A percentile compares a stretch with the other conserved stretches of the same genome.
Evolutionary conservation across 139 green algal species (phyloP).

Genomic region (Coelastrella sp.): DNA sequence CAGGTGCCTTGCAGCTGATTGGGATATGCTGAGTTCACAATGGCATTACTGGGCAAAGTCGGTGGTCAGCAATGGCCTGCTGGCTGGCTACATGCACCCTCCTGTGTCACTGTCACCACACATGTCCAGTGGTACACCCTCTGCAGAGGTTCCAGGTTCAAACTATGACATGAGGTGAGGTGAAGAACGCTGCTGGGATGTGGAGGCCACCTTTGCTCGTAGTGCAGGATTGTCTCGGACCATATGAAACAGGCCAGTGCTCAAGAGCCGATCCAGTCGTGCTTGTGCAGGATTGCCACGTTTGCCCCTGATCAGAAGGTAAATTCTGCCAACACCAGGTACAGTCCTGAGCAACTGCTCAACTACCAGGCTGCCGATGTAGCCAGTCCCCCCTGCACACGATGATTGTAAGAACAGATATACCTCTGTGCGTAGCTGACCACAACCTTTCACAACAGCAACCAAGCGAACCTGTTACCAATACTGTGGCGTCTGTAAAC

Average conservation of each 20-base stretch:
- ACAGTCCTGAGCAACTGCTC: slow-evolving; percentile 67
- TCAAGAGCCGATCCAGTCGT: slow-evolving; percentile 45
- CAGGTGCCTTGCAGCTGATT: too few relatives aligned
- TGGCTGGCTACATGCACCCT: too few relatives aligned
- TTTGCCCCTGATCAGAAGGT: slow-evolving; percentile 45
- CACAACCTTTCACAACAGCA: background rate
- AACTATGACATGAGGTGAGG: too few relatives aligned
- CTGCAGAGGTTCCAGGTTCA: too few relatives aligned
- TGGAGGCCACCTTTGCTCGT: slow-evolving; percentile 17
- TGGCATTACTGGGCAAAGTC: too few relatives aligned
- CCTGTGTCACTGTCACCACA: too few relatives aligned
- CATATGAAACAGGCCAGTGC: slow-evolving; percentile 51
- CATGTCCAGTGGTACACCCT: too few relatives aligned
- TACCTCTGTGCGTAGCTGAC: background rate
- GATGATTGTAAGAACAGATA: background rate
- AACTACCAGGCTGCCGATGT: slow-evolving; percentile 65
- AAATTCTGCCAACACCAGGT: slow-evolving; percentile 2
- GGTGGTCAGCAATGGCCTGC: too few relatives aligned
- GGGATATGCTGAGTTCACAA: too few relatives aligned
- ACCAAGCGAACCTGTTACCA: background rate
- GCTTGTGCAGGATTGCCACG: slow-evolving; percentile 13
- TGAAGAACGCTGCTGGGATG: background rate
- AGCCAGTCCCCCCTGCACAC: slow-evolving; percentile 61
- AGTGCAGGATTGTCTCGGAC: slow-evolving; percentile 44
- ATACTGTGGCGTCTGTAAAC: background rate